Evolutionary conservation across 352 stramenopile genomes (phyloP).

Genomic region (Saprolegnia parasitica): DNA sequence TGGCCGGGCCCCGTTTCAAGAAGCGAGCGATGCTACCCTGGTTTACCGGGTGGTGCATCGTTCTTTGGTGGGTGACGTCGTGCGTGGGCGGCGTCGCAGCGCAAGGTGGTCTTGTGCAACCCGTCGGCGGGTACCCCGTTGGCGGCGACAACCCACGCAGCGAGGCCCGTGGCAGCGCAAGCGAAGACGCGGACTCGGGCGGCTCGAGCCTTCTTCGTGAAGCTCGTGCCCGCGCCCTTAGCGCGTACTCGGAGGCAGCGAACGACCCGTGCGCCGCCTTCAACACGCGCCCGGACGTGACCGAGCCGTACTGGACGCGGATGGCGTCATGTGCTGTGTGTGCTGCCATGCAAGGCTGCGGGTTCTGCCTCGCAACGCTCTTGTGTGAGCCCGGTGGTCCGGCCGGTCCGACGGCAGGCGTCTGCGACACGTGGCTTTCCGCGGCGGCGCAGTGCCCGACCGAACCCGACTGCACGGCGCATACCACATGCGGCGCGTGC

Average conservation of each 20-base stretch:
- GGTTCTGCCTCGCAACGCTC: constrained; percentile 90
- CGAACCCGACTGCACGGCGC: constrained; percentile 52
- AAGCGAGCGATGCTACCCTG: background rate
- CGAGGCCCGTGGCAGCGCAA: no score
- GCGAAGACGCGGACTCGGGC: no score
- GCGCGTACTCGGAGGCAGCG: background rate
- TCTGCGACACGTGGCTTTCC: constrained; percentile 56
- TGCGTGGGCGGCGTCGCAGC: background rate
- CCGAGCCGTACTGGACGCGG: constrained; percentile 55
- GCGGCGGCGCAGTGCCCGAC: constrained; percentile 56
- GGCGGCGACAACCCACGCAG: no score
- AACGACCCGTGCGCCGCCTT: constrained; percentile 1
- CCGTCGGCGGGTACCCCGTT: background rate
- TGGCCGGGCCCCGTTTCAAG: background rate
- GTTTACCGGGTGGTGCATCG: background rate
- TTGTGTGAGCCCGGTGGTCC: constrained; percentile 67
- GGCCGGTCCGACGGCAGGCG: constrained; percentile 40
- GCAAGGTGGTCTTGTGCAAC: background rate
- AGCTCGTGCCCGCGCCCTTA: background rate
- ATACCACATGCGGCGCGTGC: constrained; percentile 60
- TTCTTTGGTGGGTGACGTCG: background rate
- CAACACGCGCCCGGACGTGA: constrained; percentile 34
- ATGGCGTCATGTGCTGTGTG: constrained; percentile 73
- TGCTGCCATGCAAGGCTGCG: constrained; percentile 56
- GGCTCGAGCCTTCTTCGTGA: no score